Conservation (phyloP, 352 stramenopile genomes). For the Plasmopara viticola region DNA sequence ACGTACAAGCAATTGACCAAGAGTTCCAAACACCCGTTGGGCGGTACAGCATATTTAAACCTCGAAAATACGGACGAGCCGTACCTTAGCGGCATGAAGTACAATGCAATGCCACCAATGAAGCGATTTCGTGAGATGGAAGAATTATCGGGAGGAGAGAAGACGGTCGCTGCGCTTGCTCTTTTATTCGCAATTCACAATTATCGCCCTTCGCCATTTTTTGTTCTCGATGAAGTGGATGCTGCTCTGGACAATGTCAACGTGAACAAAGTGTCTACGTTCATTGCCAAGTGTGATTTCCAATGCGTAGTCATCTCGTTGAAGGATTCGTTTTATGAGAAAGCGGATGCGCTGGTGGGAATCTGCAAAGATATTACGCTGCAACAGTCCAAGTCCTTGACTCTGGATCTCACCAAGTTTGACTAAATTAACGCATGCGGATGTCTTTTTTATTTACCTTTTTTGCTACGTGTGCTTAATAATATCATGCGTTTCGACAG, state of each 20-base stretch:
- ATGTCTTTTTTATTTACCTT: background rate
- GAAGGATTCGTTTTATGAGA: conserved; percentile 97
- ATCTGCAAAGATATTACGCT: conserved; percentile 81
- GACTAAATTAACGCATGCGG: conserved; percentile 21
- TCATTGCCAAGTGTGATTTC: conserved; percentile 93
- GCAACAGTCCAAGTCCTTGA: conserved; percentile 72
- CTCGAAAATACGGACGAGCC: conserved; percentile 91
- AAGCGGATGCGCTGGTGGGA: conserved; percentile 90
- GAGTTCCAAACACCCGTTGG: conserved; percentile 94
- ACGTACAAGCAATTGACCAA: conserved; percentile 98
- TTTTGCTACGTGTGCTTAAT: conserved; percentile 6
- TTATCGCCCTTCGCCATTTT: conserved; percentile 94
- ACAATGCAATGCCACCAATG: conserved; percentile 99
- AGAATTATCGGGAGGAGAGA: conserved; percentile 97
- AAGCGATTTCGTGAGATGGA: conserved; percentile 99
- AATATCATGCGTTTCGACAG: conserved; percentile 1
- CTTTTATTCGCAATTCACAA: conserved; percentile 99
- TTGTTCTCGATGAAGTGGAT: conserved; percentile 99
- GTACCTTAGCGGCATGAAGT: conserved; percentile 98
- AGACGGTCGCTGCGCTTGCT: conserved; percentile 97
- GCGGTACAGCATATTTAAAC: conserved; percentile 76
- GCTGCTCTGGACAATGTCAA: conserved; percentile 99
- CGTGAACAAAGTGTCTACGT: conserved; percentile 97
- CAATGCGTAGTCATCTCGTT: conserved; percentile 98
- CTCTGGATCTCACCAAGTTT: conserved; percentile 75